Base-by-base conservation (phyloP, 2,329 filamentous ascomycete genomes). In the Pyrenophora teres region DNA sequence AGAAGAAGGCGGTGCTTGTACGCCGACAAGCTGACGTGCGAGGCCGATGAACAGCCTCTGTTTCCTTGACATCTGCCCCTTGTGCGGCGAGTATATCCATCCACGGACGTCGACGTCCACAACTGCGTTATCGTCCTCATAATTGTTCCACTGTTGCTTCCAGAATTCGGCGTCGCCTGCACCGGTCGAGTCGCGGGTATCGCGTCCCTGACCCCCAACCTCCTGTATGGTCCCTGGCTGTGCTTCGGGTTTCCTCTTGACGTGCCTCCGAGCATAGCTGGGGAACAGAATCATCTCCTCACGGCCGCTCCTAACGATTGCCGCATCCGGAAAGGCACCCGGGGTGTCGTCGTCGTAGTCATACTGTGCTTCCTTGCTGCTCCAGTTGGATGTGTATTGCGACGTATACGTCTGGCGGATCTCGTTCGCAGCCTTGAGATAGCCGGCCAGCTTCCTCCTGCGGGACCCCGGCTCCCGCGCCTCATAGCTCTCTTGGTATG, bases 231-330 rank as follows among this genome's bases (percentile, higher is more conserved):
- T 71, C 6, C 68, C 72, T 4, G 74, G 70, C 37, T 64, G 64
- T 42, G 70, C 63, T 62, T 70, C 53, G 35, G 67, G 65, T 70
- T 73, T 77, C 56, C 60, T 67, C 60, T 78, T 87, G 30, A 83
- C 73, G 70, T 95, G 88, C 54, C 81, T 81, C 68, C 92, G 86
- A 7, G 90, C 91, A 71, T 99, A 99, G 46, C 91, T 97, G 0
- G 94, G 94, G 63, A 99, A 99, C 19, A 99, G 72, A 8, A 99
- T 85, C 86, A 99, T 90, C 76, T 97, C 90, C 71, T 97, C 92
- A 54, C 91, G 84, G 10, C 90, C 92, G 55, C 86, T 87, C 9
- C 86, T 83, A 13, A 88, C 84, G 53, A 96, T 89, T n/a, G 88
- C 84, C 15, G 90, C 88, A 62, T 96, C 88, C 0, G 92, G 90